Conservation (phyloP, 345 rosid species). For the Dimocarpus longan region DNA sequence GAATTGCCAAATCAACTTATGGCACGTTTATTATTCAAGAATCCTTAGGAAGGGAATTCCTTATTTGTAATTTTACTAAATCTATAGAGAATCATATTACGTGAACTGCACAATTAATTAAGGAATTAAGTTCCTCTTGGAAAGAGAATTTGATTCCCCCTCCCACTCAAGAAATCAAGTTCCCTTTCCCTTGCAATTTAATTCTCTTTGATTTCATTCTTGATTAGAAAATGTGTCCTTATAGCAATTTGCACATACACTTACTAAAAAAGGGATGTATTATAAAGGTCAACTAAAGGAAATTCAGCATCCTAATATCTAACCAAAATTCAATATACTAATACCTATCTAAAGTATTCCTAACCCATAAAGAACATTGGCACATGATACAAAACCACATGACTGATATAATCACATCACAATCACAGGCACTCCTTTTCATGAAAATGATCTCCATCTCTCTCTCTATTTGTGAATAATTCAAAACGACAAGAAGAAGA, state of each 20-base stretch:
- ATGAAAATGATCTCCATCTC: not conserved
- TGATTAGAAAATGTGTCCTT: not conserved
- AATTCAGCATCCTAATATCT: not conserved
- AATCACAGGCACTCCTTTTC: not conserved
- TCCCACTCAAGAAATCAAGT: no score
- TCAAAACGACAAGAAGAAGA: not conserved
- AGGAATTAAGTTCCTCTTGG: no score
- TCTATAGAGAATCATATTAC: no score
- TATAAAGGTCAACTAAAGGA: not conserved
- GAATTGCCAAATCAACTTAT: not conserved
- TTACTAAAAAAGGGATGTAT: not conserved
- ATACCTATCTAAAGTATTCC: not conserved
- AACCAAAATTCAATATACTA: conserved; percentile 5
- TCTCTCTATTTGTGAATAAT: not conserved
- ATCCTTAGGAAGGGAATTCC: no score
- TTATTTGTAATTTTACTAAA: no score
- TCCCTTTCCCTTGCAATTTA: no score
- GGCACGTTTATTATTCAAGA: no score
- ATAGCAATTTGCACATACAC: not conserved
- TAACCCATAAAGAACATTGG: not conserved
- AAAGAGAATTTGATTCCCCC: no score
- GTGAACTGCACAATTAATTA: no score
- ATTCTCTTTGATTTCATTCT: no score
- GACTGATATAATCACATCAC: not conserved
- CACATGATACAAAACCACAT: not conserved